These are phyloP conservation scores for Colletotrichum liaoningense DNA, from an alignment of 2,329 filamentous ascomycete genomes.

Conservation along the genomic window DNA sequence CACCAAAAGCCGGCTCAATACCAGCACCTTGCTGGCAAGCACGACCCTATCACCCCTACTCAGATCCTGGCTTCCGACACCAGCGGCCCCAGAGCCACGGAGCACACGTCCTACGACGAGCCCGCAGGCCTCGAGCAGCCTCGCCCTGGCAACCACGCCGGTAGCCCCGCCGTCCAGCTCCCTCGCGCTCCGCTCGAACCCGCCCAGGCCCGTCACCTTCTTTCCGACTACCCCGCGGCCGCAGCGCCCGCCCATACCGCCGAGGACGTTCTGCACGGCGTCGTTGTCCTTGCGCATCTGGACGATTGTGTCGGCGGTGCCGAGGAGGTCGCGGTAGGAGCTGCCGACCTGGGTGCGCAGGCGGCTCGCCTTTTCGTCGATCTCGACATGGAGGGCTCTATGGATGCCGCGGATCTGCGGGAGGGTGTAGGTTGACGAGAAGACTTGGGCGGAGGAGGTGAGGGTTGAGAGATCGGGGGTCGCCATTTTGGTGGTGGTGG, in stretches of 20 bases:
- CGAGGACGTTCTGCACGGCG: conserved; percentile 77
- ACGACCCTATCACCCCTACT: conserved; percentile 63
- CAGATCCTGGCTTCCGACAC: conserved; percentile 40
- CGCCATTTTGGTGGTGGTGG: conserved; percentile 18
- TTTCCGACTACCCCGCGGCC: conserved; percentile 77
- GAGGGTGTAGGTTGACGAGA: conserved; percentile 66
- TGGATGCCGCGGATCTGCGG: conserved; percentile 74
- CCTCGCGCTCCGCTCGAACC: conserved; percentile 50
- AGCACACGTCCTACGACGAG: conserved; percentile 62
- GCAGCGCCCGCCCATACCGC: conserved; percentile 80
- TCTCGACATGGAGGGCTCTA: conserved; percentile 66
- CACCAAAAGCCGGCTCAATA: conserved; percentile 79
- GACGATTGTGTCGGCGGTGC: conserved; percentile 94
- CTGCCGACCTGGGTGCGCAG: conserved; percentile 73
- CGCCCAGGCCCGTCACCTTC: conserved; percentile 69
- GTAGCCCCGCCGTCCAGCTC: conserved; percentile 1
- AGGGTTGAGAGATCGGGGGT: conserved; percentile 60
- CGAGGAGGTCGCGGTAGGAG: conserved; percentile 88
- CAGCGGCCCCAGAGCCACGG: conserved; percentile 51
- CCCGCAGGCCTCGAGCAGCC: conserved; percentile 63
- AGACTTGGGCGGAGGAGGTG: conserved; percentile 65
- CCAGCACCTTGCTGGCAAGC: conserved; percentile 76
- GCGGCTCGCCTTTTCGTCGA: conserved; percentile 72
- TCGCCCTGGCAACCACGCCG: conserved; percentile 53
- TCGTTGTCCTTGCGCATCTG: conserved; percentile 86